Evolutionary conservation across 208 protist genomes (phyloP), one percentile per base, ranked within the genome.

Genomic region (Leishmania major): DNA sequence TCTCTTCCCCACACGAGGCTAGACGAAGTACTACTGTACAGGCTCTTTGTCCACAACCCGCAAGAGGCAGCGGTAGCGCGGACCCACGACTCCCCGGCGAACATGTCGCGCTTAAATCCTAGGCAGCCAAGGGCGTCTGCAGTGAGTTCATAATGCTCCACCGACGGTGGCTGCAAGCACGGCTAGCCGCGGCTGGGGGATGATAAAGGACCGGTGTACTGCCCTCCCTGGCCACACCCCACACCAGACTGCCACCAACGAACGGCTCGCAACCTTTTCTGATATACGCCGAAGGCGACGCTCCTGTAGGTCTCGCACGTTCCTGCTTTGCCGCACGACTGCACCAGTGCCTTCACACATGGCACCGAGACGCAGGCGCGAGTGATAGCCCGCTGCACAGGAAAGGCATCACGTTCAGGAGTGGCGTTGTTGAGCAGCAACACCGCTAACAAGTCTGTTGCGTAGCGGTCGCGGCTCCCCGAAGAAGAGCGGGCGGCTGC

Each of bases 141-240:
- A 43, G 81, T 79, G 43, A 84, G 75, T 71, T 94, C 89, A 15
- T 88, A 81, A 8, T 76, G 87, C 53, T 70, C 78, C 53, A 91
- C 53, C 55, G 94, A 72, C n/a, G 87, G 92, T 49, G 2, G 70
- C 40, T 0, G 84, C 89, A n/a, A 94, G 72, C 28, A 96, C 79
- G 31, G 84, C 71, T 8, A 95, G 67, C 72, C 82, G 80, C 2
- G 87, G 84, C 22, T 22, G 90, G 66, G 4, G 86, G 88, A 53
- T 85, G 86, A 69, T 90, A 92, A 15, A 90, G 67, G 8, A 85
- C 72, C 25, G 80, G 81, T 31, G 82, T 75, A 55, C 59, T 51
- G 19, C 59, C 35, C 71, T 81, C 70, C 17, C 4, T 57, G 3
- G 64, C 74, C 37, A 49, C 10, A 15, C 55, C 43, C 66, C 71